These are phyloP conservation scores for Meyerozyma elateridarum DNA, from an alignment of 1,139 yeast genomes.

Conservation along the genomic window DNA sequence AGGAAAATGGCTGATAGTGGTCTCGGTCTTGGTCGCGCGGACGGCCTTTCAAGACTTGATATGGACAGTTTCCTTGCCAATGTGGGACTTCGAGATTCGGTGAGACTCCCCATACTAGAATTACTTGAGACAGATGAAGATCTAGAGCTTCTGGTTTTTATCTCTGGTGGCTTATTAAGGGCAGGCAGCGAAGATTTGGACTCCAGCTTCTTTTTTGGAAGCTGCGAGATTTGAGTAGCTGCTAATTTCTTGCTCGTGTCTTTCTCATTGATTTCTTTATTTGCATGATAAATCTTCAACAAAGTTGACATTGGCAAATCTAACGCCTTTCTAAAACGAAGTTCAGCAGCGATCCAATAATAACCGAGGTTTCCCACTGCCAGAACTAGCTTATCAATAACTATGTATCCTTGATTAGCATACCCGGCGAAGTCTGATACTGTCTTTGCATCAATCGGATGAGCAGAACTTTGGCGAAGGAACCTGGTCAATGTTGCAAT, in stretches of 20 bases:
- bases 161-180: conserved; percentile 11
- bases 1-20: conserved; percentile 2
- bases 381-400: conserved; percentile 19
- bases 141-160: conserved; percentile 21
- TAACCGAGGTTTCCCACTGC: conserved; percentile 32
- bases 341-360: conserved; percentile 34
- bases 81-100: conserved; percentile 1
- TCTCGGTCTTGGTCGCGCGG: not conserved
- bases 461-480: conserved; percentile 40
- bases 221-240: not conserved
- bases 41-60: not conserved
- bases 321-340: conserved; percentile 32
- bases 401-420: conserved; percentile 21
- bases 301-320: conserved; percentile 26
- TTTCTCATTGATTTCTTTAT: conserved; percentile 4
- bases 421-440: conserved; percentile 38
- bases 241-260: not conserved
- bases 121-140: conserved; percentile 28
- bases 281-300: conserved; percentile 16
- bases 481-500: conserved; percentile 48
- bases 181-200: conserved; percentile 3
- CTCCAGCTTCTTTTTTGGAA: conserved; percentile 4
- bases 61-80: not conserved
- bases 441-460: conserved; percentile 32
- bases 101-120: conserved; percentile 15